Evolutionary conservation across 2,329 filamentous ascomycete species (phyloP).

Genomic region (Claviceps cyperi): DNA sequence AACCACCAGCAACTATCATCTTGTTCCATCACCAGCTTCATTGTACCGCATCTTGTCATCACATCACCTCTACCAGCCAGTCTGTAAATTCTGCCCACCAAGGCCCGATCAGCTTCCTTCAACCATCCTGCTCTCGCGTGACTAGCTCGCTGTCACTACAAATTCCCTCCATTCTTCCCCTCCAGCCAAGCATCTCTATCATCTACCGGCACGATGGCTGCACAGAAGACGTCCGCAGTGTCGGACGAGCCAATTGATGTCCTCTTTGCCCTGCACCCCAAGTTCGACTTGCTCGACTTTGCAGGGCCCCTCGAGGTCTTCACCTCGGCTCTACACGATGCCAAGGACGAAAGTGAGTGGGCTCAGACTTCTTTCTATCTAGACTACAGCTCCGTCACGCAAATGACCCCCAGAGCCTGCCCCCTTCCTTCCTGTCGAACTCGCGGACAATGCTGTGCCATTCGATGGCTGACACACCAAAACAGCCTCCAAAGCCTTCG

Average conservation of each 20-base stretch:
- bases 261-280: constrained; percentile 44
- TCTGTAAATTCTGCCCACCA: neutral
- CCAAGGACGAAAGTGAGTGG: constrained; percentile 32
- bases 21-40: neutral
- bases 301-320: constrained; percentile 41
- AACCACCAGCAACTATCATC: neutral
- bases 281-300: constrained; percentile 46
- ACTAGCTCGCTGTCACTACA: neutral
- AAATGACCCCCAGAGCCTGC: too few relatives aligned
- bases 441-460: too few relatives aligned
- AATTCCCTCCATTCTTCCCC: constrained; percentile 1
- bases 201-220: constrained; percentile 33
- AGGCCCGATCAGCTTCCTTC: neutral
- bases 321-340: constrained; percentile 34
- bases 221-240: constrained; percentile 43
- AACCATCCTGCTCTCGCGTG: neutral
- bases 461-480: neutral
- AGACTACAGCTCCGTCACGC: too few relatives aligned
- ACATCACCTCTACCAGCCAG: neutral
- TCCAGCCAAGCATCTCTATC: constrained; percentile 7
- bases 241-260: constrained; percentile 42
- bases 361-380: too few relatives aligned
- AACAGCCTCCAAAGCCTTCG: constrained; percentile 41
- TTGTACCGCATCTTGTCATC: neutral
- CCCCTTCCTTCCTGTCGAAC: too few relatives aligned